Evolutionary conservation across 805 yeast species (phyloP), one percentile per base, ranked within the genome.

Genomic region (Ogataea polymorpha): DNA sequence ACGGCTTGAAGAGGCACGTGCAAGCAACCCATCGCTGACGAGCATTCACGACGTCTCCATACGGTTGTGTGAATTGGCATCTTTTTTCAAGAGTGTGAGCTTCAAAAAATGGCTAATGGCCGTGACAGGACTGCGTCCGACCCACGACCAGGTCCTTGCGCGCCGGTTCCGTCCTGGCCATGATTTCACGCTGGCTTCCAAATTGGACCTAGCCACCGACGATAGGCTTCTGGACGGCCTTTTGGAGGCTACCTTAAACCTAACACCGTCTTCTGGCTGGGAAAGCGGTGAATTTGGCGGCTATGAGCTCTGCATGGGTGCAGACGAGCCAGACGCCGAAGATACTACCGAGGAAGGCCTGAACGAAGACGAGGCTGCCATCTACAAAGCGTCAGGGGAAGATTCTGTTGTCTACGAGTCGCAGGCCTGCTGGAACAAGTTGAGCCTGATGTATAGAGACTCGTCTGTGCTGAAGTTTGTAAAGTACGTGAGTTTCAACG

Each of bases 161-260:
- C 75, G 99, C 55, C 71, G 97, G 48, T 93, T 93, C 67, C 77
- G 99, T 54, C 99, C 96, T 1, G 99, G 98, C 3, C 81, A 78
- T 21, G 99, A 93, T 61, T 93, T 86, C 63, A 90, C 91, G 3
- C 66, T 93, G 32, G 99, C 99, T 0, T 86, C 98, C 1, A 72
- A 45, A 51, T 51, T 54, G 41, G 67, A 51, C 18, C 55, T 45
- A 1, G 45, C 42, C 13, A 56, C 53, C 18, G 65, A 70, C 20
- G 35, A 41, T 4, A 21, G 16, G 12, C 67, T 72, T 2, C 64
- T 77, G 31, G 74, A 70, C 30, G 75, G 77, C 2, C 58, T 78
- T 1, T 61, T 91, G 14, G 98, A 91, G 55, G 93, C 89, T 3
- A 86, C 95, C 0, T 63, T 91, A 42, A 78, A 81, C 41, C 61